Evolutionary conservation across 108 stramenopile genomes (phyloP).

Genomic region (Nannochloropsis oceanica): DNA sequence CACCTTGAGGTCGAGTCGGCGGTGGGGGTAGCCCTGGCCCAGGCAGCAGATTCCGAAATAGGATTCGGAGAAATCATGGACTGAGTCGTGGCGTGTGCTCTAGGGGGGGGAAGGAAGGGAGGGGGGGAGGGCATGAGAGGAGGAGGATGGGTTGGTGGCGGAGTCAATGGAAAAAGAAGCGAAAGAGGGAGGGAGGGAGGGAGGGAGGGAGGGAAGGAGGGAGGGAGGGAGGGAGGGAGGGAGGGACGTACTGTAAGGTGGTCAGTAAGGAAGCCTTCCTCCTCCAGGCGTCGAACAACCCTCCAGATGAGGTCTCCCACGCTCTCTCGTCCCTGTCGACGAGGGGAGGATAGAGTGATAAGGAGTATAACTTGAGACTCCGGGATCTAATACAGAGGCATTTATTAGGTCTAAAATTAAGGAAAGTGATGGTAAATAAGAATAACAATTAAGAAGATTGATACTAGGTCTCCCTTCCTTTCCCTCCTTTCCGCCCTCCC

Average conservation of each 20-base stretch:
- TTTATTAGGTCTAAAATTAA: no score
- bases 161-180: neutral
- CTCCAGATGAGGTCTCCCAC: neutral
- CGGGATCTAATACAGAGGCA: no score
- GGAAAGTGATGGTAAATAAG: no score
- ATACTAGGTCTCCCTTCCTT: neutral
- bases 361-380: no score
- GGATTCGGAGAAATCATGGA: neutral
- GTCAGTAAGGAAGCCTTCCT: neutral
- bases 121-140: neutral
- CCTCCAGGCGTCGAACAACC: neutral
- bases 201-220: neutral
- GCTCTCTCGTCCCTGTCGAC: no score
- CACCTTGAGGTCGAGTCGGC: conserved; percentile 24
- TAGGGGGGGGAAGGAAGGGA: neutral
- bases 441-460: no score
- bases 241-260: neutral
- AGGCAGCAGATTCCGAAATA: conserved; percentile 10
- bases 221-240: neutral
- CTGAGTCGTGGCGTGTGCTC: neutral
- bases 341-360: no score
- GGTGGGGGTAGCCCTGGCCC: neutral
- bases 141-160: neutral
- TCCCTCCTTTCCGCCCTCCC: neutral
- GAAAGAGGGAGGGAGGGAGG: neutral